Evolutionary conservation across 805 yeast species (phyloP), one percentile per base, ranked within the genome.

Genomic region (Wickerhamia fluorescens): DNA sequence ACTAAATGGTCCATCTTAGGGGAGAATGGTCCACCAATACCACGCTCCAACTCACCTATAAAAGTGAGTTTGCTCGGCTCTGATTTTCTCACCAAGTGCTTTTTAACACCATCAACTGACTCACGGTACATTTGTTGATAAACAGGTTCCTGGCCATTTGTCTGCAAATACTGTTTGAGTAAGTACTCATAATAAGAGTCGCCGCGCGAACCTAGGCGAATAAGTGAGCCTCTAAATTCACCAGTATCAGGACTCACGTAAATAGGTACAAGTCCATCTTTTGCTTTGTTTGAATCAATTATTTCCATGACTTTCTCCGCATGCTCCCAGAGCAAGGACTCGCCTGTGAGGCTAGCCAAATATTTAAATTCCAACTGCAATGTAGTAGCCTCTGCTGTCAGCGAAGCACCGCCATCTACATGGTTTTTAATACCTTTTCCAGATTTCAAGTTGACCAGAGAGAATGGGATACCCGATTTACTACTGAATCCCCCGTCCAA

Each of bases 151-250:
- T 62, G 52, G 46, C 73, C 71, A 32, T 67, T 66, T 2, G 96
- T 85, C 53, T 83, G 88, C 40, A 88, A 56, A 46, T 80, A 84
- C 55, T 86, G 95, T 53, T 87, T 87, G 40, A 87, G 63, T 25
- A 88, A 61, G 50, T 86, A 86, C 57, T 88, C 96, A 49, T 88
- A 87, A 51, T 87, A 88, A 1, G 95, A 84, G 55, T 87, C 96
- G 27, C 95, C 96, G 42, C 96, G 68, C 1, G 94, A 81, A 0
- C 96, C 96, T 32, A 88, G 59, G 38, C 96, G 70, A 36, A 89
- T 84, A 30, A 71, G 54, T 2, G 49, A 44, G 1, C 86, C 86
- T 35, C 63, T 71, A 51, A 73, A 86, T 36, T 63, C 59, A 4
- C 92, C 96, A 0, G 79, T 69, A 23, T 75, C 78, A 6, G 95